Conservation (phyloP, 179 eudicot genomes). For the Camellia oleifera region DNA sequence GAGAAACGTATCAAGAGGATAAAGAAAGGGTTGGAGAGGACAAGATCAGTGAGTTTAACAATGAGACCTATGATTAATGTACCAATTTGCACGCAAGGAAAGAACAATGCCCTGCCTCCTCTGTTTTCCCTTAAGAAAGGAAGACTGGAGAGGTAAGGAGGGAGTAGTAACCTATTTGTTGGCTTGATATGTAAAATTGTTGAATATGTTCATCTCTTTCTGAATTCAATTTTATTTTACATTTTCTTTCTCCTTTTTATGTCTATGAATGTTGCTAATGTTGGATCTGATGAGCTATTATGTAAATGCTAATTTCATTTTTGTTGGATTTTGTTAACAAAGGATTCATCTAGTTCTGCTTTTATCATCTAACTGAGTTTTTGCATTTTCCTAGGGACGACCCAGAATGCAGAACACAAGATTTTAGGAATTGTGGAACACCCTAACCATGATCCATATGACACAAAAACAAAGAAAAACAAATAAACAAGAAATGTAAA, state of each 20-base stretch:
- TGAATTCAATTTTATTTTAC: conserved; percentile 13
- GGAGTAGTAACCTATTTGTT: conserved; percentile 4
- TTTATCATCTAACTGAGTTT: not conserved
- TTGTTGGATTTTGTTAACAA: conserved; percentile 7
- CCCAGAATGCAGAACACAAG: not conserved
- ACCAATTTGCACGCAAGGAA: conserved; percentile 66
- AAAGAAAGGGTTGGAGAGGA: conserved; percentile 77
- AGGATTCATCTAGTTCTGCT: conserved; percentile 1
- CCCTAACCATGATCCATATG: no score
- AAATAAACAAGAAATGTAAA: no score
- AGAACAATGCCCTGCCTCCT: conserved; percentile 53
- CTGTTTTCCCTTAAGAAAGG: conserved; percentile 63
- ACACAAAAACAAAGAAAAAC: no score
- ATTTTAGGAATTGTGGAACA: no score
- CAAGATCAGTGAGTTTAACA: conserved; percentile 68
- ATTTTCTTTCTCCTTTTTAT: conserved; percentile 14
- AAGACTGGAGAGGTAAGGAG: conserved; percentile 48
- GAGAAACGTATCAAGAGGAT: conserved; percentile 59
- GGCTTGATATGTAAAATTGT: conserved; percentile 19
- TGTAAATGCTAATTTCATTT: conserved; percentile 30
- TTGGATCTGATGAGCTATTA: conserved; percentile 34
- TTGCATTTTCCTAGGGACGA: not conserved
- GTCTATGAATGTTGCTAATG: conserved; percentile 15
- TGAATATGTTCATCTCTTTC: conserved; percentile 18
- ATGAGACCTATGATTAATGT: conserved; percentile 88